Percentiles rank a stretch among this genome's conserved stretches.
Conservation (phyloP, 2,329 filamentous ascomycete genomes). For the Hymenoscyphus fraxineus region DNA sequence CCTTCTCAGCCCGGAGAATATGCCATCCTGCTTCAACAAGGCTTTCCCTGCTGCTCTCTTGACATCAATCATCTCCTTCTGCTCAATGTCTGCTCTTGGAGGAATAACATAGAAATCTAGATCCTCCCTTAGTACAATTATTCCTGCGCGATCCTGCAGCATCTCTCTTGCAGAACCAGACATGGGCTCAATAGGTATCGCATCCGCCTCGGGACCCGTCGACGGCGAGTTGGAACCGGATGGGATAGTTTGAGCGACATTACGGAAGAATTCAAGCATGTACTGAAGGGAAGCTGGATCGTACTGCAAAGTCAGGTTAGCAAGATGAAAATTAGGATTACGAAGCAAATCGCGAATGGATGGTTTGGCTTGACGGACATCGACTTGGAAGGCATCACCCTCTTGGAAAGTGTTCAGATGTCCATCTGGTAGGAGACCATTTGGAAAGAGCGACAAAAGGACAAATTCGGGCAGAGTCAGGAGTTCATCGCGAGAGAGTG, state of each 20-base stretch:
- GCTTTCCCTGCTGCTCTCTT: slow-evolving; percentile 87
- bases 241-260: slow-evolving; percentile 93
- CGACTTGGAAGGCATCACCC: slow-evolving; percentile 91
- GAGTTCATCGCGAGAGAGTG: slow-evolving; percentile 89
- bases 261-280: slow-evolving; percentile 98
- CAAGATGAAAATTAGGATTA: slow-evolving; percentile 41
- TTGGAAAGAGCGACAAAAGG: slow-evolving; percentile 93
- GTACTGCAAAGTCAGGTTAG: slow-evolving; percentile 63
- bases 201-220: slow-evolving; percentile 60
- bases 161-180: slow-evolving; percentile 68
- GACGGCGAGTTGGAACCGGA: slow-evolving; percentile 64
- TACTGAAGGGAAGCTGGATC: slow-evolving; percentile 95
- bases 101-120: slow-evolving; percentile 97
- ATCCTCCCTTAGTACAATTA: slow-evolving; percentile 94
- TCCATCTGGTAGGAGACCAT: slow-evolving; percentile 94
- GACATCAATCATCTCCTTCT: slow-evolving; percentile 89
- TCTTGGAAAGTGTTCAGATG: slow-evolving; percentile 93
- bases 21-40: slow-evolving; percentile 85
- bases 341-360: slow-evolving; percentile 32
- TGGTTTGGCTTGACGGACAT: slow-evolving; percentile 63
- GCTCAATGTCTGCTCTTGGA: slow-evolving; percentile 76
- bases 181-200: slow-evolving; percentile 68
- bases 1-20: slow-evolving; percentile 91
- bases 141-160: slow-evolving; percentile 84
- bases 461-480: slow-evolving; percentile 96